phyloP scores from a whole-genome alignment of 1,284 basidiomycete genomes.

The Mixia osmundae region DNA sequence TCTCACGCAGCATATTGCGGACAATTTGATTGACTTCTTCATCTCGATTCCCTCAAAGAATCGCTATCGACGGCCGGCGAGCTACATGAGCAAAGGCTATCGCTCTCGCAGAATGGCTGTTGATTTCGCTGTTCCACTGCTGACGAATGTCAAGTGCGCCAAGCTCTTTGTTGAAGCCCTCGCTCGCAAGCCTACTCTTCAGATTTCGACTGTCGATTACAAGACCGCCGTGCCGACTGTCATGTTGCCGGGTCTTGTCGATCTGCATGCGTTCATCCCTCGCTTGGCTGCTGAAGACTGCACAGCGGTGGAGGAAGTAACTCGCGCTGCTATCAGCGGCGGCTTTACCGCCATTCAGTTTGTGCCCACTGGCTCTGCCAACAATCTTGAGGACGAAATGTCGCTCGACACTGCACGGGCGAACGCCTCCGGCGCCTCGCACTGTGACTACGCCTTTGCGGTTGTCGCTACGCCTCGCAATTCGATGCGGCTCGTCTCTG shows the following conservation, averaged over 20 bases:
- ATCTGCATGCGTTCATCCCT: constrained; percentile 73
- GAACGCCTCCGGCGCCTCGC: constrained; percentile 37
- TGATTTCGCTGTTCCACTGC: constrained; percentile 87
- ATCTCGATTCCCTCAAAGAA: constrained; percentile 99
- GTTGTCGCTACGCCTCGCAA: constrained; percentile 51
- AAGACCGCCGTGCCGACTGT: constrained; percentile 84
- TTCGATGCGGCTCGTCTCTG: constrained; percentile 35
- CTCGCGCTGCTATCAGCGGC: constrained; percentile 55
- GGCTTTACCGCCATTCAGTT: constrained; percentile 69
- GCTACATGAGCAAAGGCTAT: constrained; percentile 92
- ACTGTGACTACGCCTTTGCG: constrained; percentile 67
- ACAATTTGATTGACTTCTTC: constrained; percentile 94
- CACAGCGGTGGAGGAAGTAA: constrained; percentile 40
- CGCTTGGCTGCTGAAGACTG: constrained; percentile 36
- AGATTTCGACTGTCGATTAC: constrained; percentile 74
- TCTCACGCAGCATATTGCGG: constrained; percentile 75
- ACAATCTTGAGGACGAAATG: constrained; percentile 38
- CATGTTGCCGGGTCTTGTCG: constrained; percentile 77
- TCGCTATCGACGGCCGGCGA: constrained; percentile 86
- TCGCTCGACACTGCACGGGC: constrained; percentile 44
- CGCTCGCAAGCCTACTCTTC: constrained; percentile 57
- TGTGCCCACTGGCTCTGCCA: constrained; percentile 41
- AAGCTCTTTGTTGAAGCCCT: constrained; percentile 91
- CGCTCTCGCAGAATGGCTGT: constrained; percentile 96
- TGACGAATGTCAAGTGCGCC: constrained; percentile 97